These are phyloP conservation scores for Boletus mariae DNA, from an alignment of 1,284 basidiomycete species.

Conservation along the genomic window DNA sequence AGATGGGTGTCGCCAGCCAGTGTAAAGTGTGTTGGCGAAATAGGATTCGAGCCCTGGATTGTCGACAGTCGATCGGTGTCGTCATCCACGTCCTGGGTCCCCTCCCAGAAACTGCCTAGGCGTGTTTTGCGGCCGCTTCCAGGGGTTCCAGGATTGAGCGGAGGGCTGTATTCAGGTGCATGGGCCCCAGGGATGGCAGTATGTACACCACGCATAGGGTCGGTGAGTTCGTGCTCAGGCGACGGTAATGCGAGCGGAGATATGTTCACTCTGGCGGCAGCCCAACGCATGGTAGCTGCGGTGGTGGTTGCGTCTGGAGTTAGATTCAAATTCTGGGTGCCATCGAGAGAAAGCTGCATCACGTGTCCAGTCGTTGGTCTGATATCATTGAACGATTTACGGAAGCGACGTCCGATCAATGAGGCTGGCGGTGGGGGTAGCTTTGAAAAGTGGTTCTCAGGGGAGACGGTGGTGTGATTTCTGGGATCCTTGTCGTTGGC, in stretches of 20 bases:
- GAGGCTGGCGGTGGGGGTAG: conserved; percentile 26
- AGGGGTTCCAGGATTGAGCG: conserved; percentile 41
- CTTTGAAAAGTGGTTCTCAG: conserved; percentile 29
- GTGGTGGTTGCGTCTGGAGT: conserved; percentile 60
- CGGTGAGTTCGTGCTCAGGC: conserved; percentile 82
- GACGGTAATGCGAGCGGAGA: conserved; percentile 80
- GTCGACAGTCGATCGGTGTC: conserved; percentile 29
- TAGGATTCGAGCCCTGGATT: conserved; percentile 26
- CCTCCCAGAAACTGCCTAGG: conserved; percentile 69
- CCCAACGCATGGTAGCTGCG: conserved; percentile 83
- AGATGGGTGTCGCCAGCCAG: conserved; percentile 7
- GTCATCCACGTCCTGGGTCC: conserved; percentile 48
- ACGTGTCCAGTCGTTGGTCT: conserved; percentile 32
- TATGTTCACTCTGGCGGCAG: conserved; percentile 68
- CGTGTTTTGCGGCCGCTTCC: conserved; percentile 51
- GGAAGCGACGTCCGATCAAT: conserved; percentile 40
- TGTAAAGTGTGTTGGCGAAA: conserved; percentile 20
- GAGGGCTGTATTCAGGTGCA: conserved; percentile 34
- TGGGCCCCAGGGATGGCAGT: conserved; percentile 67
- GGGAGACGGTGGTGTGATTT: conserved; percentile 24
- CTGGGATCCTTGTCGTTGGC: conserved; percentile 23
- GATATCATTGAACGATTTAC: conserved; percentile 56
- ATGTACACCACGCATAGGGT: conserved; percentile 73
- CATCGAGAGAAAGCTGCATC: conserved; percentile 26
- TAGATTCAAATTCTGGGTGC: conserved; percentile 29